Evolutionary conservation across 2,329 filamentous ascomycete species (phyloP), one percentile per base, ranked within the genome.

Genomic region (Alternaria tenuissima): DNA sequence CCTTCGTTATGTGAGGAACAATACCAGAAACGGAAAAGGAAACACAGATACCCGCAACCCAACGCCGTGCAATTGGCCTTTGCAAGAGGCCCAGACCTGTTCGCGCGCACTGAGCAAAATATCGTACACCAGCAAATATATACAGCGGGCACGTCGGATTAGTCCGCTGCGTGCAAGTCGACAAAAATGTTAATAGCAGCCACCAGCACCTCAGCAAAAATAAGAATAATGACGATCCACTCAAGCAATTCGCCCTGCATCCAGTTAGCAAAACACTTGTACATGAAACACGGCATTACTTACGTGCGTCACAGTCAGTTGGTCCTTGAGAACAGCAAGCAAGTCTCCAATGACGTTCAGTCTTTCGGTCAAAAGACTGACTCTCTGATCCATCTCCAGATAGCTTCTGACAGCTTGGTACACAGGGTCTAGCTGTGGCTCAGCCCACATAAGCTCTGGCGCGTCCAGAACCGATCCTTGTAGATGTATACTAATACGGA

Each of bases 401-500:
- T 99, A 99, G 76, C 91, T 95, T 58, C 95, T 86, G 43, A 98
- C 95, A 55, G 95, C 95, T 78, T 96, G 91, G 77, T 99, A 99
- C 28, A 99, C 91, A 5, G 95, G 95, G 74, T 99, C 95, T 7
- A 99, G 86, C 79, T 97, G 94, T 8, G 95, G 95, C 80, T 99
- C 95, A 32, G 94, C 92, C 95, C 95, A 99, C 86, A 99, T 98
- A 42, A 99, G 86, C 81, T 99, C 95, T 0, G 95, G 95, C 9
- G 94, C 96, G 78, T 99, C 95, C 39, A 99, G 89, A 6, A 99
- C 94, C 30, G 92, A 96, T 34, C 95, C 95, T 78, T 98, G 97
- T 52, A 99, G 86, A 80, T 99, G 96, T 74, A 99, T 98, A 78
- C 95, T 97, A 82, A 99, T 98, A 61, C 95, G 89, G 32, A 99